Conservation (phyloP, 805 yeast species). For the Wickerhamomyces canadensis region DNA sequence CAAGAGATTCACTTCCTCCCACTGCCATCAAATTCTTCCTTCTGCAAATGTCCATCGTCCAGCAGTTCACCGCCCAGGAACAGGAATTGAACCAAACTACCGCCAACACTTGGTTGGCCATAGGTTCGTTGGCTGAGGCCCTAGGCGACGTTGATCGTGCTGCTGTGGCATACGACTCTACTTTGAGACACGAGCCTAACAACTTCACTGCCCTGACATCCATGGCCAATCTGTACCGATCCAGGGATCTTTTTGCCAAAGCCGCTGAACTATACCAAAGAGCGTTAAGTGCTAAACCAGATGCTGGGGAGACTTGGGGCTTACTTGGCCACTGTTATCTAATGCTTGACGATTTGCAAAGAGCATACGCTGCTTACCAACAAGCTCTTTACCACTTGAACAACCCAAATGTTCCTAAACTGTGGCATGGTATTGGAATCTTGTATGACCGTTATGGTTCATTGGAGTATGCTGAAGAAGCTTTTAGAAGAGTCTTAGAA, state of each 20-base stretch:
- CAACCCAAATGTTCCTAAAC: slow-evolving; percentile 91
- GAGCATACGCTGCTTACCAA: slow-evolving; percentile 95
- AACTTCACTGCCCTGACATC: slow-evolving; percentile 81
- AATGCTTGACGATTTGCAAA: slow-evolving; percentile 92
- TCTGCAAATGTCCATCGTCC: slow-evolving; percentile 3
- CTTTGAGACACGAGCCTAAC: slow-evolving; percentile 79
- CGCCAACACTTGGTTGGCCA: slow-evolving; percentile 82
- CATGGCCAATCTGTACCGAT: slow-evolving; percentile 82
- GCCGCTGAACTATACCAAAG: slow-evolving; percentile 93
- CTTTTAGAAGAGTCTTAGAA: slow-evolving; percentile 91
- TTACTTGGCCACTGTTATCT: slow-evolving; percentile 92
- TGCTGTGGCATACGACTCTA: slow-evolving; percentile 80
- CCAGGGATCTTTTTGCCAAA: slow-evolving; percentile 84
- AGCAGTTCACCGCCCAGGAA: slow-evolving; percentile 28
- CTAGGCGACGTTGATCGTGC: slow-evolving; percentile 89
- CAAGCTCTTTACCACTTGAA: slow-evolving; percentile 88
- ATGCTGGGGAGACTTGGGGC: slow-evolving; percentile 97
- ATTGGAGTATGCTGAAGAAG: slow-evolving; percentile 96
- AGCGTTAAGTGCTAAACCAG: slow-evolving; percentile 74
- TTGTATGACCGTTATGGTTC: slow-evolving; percentile 95
- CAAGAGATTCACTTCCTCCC: too few species aligned
- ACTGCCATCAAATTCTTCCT: too few species aligned
- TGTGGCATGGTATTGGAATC: slow-evolving; percentile 99
- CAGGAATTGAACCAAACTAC: slow-evolving; percentile 44
- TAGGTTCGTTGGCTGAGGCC: slow-evolving; percentile 85